Evolutionary conservation across 139 green algal genomes (phyloP), one percentile per base, ranked within the genome.

Genomic region (Yamagishiella unicocca): DNA sequence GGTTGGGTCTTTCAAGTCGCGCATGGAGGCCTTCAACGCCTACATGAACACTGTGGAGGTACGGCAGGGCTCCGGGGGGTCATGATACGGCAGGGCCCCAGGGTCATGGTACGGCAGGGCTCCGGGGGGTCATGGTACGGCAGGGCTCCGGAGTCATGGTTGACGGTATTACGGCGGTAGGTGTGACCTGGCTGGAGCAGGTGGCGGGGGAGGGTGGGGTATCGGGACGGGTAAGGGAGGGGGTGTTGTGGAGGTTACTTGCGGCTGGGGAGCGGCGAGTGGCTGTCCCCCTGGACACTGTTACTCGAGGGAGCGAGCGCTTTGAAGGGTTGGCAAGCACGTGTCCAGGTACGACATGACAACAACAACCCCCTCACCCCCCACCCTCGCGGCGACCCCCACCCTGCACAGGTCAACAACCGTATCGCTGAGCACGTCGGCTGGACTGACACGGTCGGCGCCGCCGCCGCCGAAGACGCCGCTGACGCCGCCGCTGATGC

Each of bases 11-110:
- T 85, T 58, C 58, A 31, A 24, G 10, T 45, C 61, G 12, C 79
- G 79, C 62, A 61, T 85, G 42, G 79, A 85, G 12, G 79, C 79
- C 19, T 73, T 85, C 42, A 85, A 85, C 58, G 79, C 79, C 61
- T 85, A 76, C 79, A 75, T 85, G 42, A 85, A 85, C 61, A 85
- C 79, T 17, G 62, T 85, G 79, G 40, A 75, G 79, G 74, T 82
- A 40, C 31, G 74, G 29, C 10, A 54, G 12, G 6, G 21, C 29
- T 42, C 4, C 64, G n/a, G n/a, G 8, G 9, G n/a, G 22, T 67
- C 22, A 22, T 67, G 9, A 67, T n/a, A 67, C 58, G 58, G 14
- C 19, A 35, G 58, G 14, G 58, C 58, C n/a, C n/a, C n/a, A n/a
- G 58, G 14, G 19, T 17, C 58, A n/a, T n/a, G 14, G 58, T 24